Percentiles rank a stretch among this genome's conserved stretches.
These are phyloP conservation scores for Wallacemonas collosoma DNA, from an alignment of 208 protist species.

Conservation along the genomic window DNA sequence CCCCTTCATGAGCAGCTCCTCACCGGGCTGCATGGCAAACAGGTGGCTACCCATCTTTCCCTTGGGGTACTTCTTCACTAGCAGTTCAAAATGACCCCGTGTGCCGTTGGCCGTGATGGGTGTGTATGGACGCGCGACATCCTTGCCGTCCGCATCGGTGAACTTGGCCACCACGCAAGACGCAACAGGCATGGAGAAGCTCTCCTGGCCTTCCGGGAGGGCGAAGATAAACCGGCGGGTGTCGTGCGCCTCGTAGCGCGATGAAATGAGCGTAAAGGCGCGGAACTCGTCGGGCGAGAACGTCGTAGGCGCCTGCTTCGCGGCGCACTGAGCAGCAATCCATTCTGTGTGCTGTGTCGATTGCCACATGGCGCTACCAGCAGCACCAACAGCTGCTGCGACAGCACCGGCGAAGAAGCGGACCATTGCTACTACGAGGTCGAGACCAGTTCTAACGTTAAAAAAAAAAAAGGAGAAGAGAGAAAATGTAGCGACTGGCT, in stretches of 20 bases:
- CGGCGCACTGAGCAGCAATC: constrained; percentile 37
- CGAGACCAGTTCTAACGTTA: not conserved
- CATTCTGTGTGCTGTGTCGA: constrained; percentile 23
- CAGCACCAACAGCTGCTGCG: constrained; percentile 35
- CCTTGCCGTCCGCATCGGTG: constrained; percentile 80
- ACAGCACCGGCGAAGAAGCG: constrained; percentile 48
- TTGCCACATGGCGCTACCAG: constrained; percentile 34
- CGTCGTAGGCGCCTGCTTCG: constrained; percentile 41
- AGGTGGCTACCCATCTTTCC: constrained; percentile 93
- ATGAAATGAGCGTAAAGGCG: constrained; percentile 80
- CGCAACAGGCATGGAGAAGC: constrained; percentile 60
- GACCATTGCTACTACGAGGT: constrained; percentile 20
- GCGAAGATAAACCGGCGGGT: constrained; percentile 85
- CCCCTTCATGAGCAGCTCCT: constrained; percentile 89
- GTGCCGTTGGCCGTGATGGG: constrained; percentile 70
- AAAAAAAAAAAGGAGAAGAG: constrained; percentile 4
- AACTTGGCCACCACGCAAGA: constrained; percentile 85
- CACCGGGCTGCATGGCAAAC: constrained; percentile 87
- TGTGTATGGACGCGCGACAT: constrained; percentile 90
- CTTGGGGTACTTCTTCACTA: constrained; percentile 88
- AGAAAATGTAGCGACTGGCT: not conserved
- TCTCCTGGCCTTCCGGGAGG: constrained; percentile 46
- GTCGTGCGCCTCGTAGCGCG: constrained; percentile 86
- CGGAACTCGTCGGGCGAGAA: constrained; percentile 78
- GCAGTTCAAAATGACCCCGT: constrained; percentile 81